These are phyloP conservation scores for Candida pseudoviswanathii DNA, from an alignment of 1,139 yeast species.

Conservation along the genomic window DNA sequence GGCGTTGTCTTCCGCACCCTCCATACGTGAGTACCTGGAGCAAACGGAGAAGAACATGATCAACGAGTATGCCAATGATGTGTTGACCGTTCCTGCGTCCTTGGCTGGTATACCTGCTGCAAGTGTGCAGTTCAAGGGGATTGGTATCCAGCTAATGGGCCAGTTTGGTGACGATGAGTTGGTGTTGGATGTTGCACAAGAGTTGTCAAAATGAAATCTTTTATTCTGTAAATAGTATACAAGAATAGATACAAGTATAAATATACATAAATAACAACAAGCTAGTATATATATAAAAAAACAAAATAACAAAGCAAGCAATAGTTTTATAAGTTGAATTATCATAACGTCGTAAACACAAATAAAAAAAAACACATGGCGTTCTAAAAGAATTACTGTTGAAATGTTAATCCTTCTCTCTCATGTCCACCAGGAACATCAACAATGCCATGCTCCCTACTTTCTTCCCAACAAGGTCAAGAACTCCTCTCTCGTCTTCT, in stretches of 20 bases:
- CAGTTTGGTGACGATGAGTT: constrained; percentile 81
- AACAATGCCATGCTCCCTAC: constrained; percentile 14
- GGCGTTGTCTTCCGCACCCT: constrained; percentile 60
- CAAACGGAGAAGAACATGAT: constrained; percentile 48
- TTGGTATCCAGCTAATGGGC: constrained; percentile 76
- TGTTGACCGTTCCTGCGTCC: constrained; percentile 87
- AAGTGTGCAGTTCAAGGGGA: constrained; percentile 60
- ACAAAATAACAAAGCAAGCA: neutral
- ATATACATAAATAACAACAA: neutral
- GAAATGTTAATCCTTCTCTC: constrained; percentile 7
- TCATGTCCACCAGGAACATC: neutral
- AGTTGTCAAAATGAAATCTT: constrained; percentile 10
- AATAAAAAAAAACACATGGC: neutral
- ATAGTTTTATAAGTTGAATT: constrained; percentile 27
- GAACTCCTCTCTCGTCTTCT: constrained; percentile 95
- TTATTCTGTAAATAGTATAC: constrained; percentile 9
- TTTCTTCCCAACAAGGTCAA: constrained; percentile 73
- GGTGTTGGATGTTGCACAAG: constrained; percentile 47
- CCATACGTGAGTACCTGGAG: constrained; percentile 42
- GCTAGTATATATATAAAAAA: neutral
- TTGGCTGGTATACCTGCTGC: constrained; percentile 90
- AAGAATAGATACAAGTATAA: constrained; percentile 4
- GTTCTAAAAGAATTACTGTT: constrained; percentile 3
- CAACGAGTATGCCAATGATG: constrained; percentile 75
- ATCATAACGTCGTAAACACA: constrained; percentile 38